phyloP scores from a whole-genome alignment of 148 eudicot species.

The Nepenthes mirabilis region DNA sequence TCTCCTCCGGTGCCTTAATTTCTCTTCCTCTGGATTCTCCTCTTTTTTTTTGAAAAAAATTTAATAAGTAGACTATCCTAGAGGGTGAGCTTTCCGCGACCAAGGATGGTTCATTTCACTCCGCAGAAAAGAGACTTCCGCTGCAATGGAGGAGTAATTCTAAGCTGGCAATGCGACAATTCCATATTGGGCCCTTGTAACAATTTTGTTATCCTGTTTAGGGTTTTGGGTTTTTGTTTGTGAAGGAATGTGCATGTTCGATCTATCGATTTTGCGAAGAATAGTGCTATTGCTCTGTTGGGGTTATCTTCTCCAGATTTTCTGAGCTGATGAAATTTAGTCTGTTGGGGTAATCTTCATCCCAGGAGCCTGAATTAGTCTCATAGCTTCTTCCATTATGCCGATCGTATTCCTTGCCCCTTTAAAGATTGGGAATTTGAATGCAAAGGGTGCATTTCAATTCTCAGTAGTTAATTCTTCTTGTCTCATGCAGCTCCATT shows the following conservation, averaged over 20 bases:
- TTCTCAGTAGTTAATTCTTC: too few relatives aligned
- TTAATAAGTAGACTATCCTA: too few relatives aligned
- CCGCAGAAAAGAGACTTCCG: too few relatives aligned
- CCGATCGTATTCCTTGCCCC: not conserved
- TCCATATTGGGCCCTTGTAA: too few relatives aligned
- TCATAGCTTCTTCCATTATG: not conserved
- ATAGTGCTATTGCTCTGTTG: not conserved
- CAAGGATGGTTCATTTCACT: too few relatives aligned
- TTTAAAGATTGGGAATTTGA: not conserved
- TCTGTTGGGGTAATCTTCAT: not conserved
- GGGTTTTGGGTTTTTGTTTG: not conserved
- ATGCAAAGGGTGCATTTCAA: not conserved
- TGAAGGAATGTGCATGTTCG: not conserved
- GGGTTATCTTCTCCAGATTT: not conserved
- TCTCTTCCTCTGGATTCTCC: not conserved
- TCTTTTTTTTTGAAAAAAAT: too few relatives aligned
- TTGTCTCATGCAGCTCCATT: too few relatives aligned
- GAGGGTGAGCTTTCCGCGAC: too few relatives aligned
- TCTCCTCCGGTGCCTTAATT: too few relatives aligned
- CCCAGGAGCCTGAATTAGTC: not conserved
- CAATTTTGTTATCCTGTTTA: not conserved
- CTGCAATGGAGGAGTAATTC: too few relatives aligned
- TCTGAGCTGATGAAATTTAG: not conserved
- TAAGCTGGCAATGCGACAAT: too few relatives aligned
- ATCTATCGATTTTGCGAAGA: not conserved